Percentiles rank a stretch among this genome's conserved stretches.
phyloP scores from a whole-genome alignment of 2,329 filamentous ascomycete genomes.

The Pseudophaeomoniella oleicola region DNA sequence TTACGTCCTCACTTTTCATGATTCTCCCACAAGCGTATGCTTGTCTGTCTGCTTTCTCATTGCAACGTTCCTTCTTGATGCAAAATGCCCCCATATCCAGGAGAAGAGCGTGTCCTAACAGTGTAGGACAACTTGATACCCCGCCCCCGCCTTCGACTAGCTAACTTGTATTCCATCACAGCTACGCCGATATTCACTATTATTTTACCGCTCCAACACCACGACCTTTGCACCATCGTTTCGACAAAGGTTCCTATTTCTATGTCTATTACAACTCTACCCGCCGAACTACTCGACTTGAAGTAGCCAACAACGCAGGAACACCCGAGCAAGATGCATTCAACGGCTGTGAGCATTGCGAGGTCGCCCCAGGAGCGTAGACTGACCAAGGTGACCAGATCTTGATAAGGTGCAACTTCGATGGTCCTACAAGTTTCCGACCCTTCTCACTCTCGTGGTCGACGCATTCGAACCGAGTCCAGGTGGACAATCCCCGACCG shows the following conservation, averaged over 20 bases:
- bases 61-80: too few relatives aligned
- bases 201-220: slow-evolving; percentile 43
- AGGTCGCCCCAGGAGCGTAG: not conserved
- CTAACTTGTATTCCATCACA: slow-evolving; percentile 20
- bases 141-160: too few relatives aligned
- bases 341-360: slow-evolving; percentile 34
- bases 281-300: slow-evolving; percentile 39
- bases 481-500: slow-evolving; percentile 11
- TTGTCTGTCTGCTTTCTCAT: too few relatives aligned
- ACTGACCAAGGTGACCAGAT: slow-evolving; percentile 17
- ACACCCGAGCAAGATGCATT: slow-evolving; percentile 52
- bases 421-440: slow-evolving; percentile 46
- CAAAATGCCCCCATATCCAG: slow-evolving; percentile 28
- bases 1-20: too few relatives aligned
- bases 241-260: slow-evolving; percentile 50
- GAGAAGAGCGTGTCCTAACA: slow-evolving; percentile 31
- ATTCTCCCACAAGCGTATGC: too few relatives aligned
- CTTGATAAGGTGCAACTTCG: slow-evolving; percentile 37
- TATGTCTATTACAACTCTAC: slow-evolving; percentile 47
- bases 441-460: slow-evolving; percentile 41
- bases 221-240: slow-evolving; percentile 45
- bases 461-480: slow-evolving; percentile 23
- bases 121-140: slow-evolving; percentile 31
- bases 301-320: slow-evolving; percentile 50
- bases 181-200: slow-evolving; percentile 51